These are phyloP conservation scores for Urostyla sp. DNA, from an alignment of 73 alveolate species.

Conservation along the genomic window DNA sequence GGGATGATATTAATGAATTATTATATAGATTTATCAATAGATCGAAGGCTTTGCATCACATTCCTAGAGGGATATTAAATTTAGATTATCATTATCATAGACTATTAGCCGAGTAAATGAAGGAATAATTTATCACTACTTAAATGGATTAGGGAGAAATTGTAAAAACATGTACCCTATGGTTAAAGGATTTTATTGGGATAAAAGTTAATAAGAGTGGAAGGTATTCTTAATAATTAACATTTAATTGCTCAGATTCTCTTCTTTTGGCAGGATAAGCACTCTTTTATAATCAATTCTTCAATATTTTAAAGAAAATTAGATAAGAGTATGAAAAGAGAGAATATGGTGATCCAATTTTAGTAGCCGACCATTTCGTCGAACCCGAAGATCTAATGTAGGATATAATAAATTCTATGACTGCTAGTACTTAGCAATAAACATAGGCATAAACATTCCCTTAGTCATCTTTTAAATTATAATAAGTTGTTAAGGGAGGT, in stretches of 20 bases:
- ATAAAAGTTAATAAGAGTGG: background rate
- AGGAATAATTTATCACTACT: constrained; percentile 79
- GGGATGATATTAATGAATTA: constrained; percentile 88
- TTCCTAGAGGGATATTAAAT: constrained; percentile 81
- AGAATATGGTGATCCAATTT: constrained; percentile 17
- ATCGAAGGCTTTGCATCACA: constrained; percentile 71
- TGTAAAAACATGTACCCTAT: constrained; percentile 48
- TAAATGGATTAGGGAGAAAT: constrained; percentile 48
- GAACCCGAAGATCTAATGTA: constrained; percentile 64
- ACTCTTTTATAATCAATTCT: constrained; percentile 47
- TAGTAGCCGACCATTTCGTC: constrained; percentile 37
- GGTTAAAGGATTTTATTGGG: constrained; percentile 38
- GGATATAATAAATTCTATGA: constrained; percentile 36
- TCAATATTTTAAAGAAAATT: background rate
- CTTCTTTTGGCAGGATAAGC: constrained; percentile 47
- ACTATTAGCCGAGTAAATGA: constrained; percentile 75
- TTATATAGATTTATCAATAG: constrained; percentile 58
- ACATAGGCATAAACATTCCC: constrained; percentile 13
- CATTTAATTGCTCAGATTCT: constrained; percentile 63
- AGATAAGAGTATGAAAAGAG: constrained; percentile 7
- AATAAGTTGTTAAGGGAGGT: constrained; percentile 14
- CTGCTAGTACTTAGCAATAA: constrained; percentile 3
- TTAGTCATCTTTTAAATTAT: constrained; percentile 11
- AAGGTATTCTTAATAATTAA: constrained; percentile 14
- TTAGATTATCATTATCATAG: constrained; percentile 75